Evolutionary conservation across 2,329 filamentous ascomycete genomes (phyloP).

Genomic region (Alternaria dauci): DNA sequence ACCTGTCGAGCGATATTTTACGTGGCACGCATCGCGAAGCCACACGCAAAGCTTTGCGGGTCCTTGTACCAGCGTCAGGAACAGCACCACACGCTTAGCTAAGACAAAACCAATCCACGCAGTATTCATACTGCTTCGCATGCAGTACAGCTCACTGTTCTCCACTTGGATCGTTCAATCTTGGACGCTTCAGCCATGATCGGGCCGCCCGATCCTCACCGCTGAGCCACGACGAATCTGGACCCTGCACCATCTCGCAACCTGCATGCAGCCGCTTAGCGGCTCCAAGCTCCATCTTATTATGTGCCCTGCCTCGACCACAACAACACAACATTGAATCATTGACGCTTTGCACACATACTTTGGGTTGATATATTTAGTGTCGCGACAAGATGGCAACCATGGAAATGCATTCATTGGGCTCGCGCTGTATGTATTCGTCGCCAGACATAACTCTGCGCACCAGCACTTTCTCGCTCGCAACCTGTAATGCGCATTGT

Average conservation of each 20-base stretch:
- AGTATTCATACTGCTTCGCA: constrained; percentile 1
- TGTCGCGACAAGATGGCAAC: constrained; percentile 36
- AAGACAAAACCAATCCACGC: not conserved
- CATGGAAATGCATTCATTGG: constrained; percentile 48
- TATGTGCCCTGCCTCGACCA: constrained; percentile 18
- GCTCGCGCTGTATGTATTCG: constrained; percentile 43
- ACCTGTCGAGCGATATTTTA: not conserved
- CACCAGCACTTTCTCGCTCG: not conserved
- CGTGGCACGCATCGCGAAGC: not conserved
- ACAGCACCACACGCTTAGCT: constrained; percentile 8
- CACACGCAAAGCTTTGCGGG: constrained; percentile 2
- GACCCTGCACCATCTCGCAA: constrained; percentile 32
- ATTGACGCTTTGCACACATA: constrained; percentile 4
- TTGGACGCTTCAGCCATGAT: constrained; percentile 5
- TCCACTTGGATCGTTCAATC: constrained; percentile 9
- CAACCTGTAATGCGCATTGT: not conserved
- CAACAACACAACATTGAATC: constrained; percentile 28
- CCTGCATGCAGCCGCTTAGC: constrained; percentile 30
- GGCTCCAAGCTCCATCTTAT: constrained; percentile 21
- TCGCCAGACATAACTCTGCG: not conserved
- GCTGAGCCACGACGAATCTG: constrained; percentile 22
- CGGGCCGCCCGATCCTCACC: constrained; percentile 14
- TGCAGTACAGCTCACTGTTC: constrained; percentile 7
- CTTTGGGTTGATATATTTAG: constrained; percentile 5
- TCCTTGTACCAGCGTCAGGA: not conserved